These are phyloP conservation scores for Leonotis leonurus DNA, from an alignment of 257 asterid species.

Conservation along the genomic window DNA sequence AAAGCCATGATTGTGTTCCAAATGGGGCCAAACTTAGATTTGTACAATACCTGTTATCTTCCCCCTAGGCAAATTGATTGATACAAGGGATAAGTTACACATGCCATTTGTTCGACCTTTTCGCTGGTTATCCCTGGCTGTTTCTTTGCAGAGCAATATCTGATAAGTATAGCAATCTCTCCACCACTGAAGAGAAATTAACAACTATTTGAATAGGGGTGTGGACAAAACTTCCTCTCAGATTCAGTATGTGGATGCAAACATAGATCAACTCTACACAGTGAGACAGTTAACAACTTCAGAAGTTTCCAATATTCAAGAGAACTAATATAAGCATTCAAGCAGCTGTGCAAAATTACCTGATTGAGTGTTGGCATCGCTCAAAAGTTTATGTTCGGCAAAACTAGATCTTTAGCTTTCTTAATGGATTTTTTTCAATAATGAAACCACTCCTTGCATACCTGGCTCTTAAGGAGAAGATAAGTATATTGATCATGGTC, in stretches of 20 bases:
- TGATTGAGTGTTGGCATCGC: slow-evolving; percentile 3
- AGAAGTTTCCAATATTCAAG: neutral
- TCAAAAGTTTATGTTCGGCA: slow-evolving; percentile 2
- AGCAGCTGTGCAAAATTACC: slow-evolving; percentile 11
- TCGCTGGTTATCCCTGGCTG: neutral
- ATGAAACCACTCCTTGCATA: neutral
- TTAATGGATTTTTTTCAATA: neutral
- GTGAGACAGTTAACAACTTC: slow-evolving; percentile 16
- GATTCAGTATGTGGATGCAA: slow-evolving; percentile 17
- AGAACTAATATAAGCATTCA: slow-evolving; percentile 4
- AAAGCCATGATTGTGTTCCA: neutral
- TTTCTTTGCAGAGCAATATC: slow-evolving; percentile 6
- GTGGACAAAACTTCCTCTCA: neutral
- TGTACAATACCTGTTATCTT: slow-evolving; percentile 11
- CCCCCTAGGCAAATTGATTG: neutral
- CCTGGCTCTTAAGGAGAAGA: slow-evolving; percentile 6
- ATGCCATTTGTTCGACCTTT: slow-evolving; percentile 13
- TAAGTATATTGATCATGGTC: neutral
- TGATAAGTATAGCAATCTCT: neutral
- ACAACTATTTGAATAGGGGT: neutral
- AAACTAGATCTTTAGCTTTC: neutral
- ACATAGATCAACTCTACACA: slow-evolving; percentile 13
- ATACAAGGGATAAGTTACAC: neutral
- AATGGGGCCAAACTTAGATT: slow-evolving; percentile 1
- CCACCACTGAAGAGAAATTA: neutral